These are phyloP conservation scores for Begonia fuchsioides DNA, from an alignment of 306 rosid species.

Conservation along the genomic window DNA sequence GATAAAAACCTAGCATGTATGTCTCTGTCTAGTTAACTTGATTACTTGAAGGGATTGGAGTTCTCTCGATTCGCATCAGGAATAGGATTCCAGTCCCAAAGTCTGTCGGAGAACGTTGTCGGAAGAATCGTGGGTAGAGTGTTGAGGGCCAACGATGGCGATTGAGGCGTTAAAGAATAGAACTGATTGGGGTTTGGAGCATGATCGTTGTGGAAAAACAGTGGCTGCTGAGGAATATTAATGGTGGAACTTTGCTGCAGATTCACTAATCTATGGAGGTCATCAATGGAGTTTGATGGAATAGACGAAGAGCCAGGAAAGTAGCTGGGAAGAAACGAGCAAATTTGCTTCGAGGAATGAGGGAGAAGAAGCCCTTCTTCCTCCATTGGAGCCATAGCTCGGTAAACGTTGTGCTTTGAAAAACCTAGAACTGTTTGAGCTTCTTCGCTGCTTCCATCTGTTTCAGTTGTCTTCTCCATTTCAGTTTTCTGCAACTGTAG, in stretches of 20 bases:
- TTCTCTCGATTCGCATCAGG: constrained; percentile 47
- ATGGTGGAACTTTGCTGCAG: constrained; percentile 24
- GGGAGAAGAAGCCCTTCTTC: constrained; percentile 28
- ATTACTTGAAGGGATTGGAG: constrained; percentile 74
- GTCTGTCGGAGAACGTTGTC: constrained; percentile 51
- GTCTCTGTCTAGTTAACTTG: constrained; percentile 10
- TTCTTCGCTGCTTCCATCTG: constrained; percentile 31
- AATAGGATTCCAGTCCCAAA: constrained; percentile 91
- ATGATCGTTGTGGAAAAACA: constrained; percentile 14
- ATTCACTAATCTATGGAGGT: constrained; percentile 51
- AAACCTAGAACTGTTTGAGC: constrained; percentile 48
- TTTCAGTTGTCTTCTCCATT: constrained; percentile 21
- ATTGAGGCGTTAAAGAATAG: constrained; percentile 24
- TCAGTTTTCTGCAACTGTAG: constrained; percentile 13
- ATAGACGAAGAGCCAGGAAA: constrained; percentile 18
- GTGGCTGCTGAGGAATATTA: constrained; percentile 14
- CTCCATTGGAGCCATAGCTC: constrained; percentile 15
- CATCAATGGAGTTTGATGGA: no score
- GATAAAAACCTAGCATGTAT: no score
- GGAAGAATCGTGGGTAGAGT: constrained; percentile 34
- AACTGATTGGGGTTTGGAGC: constrained; percentile 22
- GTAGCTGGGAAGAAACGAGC: constrained; percentile 7
- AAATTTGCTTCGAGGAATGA: constrained; percentile 6
- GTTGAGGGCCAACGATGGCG: constrained; percentile 18
- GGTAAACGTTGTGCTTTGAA: constrained; percentile 29